phyloP scores from a whole-genome alignment of 495 filamentous ascomycete species.

The Hypoxylon lienhwacheense region DNA sequence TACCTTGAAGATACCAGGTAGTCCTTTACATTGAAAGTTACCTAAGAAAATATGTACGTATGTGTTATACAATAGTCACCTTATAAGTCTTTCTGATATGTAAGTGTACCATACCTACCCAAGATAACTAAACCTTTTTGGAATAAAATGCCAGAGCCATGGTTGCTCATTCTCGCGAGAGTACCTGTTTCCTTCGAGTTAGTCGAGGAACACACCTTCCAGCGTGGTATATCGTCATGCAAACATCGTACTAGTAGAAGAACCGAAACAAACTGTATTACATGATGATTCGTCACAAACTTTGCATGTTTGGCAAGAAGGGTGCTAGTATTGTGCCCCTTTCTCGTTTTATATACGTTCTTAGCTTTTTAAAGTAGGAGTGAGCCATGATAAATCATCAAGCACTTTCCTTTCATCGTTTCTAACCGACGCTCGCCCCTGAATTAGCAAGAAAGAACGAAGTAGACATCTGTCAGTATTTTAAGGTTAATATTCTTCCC shows the following conservation, averaged over 20 bases:
- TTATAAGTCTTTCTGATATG: too few relatives aligned
- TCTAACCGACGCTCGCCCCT: not conserved
- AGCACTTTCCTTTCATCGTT: not conserved
- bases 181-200: not conserved
- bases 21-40: too few relatives aligned
- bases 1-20: too few relatives aligned
- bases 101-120: too few relatives aligned
- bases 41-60: too few relatives aligned
- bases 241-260: not conserved
- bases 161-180: not conserved
- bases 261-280: constrained; percentile 8
- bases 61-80: too few relatives aligned
- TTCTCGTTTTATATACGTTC: not conserved
- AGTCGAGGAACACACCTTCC: not conserved
- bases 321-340: not conserved
- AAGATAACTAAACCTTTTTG: too few relatives aligned
- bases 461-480: not conserved
- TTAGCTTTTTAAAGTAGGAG: too few relatives aligned
- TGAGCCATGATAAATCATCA: not conserved
- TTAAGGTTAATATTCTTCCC: not conserved
- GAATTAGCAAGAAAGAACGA: constrained; percentile 9
- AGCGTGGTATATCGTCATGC: not conserved
- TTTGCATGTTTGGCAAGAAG: not conserved
- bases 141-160: too few relatives aligned
- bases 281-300: not conserved